These are phyloP conservation scores for Striga asiatica DNA, from an alignment of 257 asterid genomes.

Conservation along the genomic window DNA sequence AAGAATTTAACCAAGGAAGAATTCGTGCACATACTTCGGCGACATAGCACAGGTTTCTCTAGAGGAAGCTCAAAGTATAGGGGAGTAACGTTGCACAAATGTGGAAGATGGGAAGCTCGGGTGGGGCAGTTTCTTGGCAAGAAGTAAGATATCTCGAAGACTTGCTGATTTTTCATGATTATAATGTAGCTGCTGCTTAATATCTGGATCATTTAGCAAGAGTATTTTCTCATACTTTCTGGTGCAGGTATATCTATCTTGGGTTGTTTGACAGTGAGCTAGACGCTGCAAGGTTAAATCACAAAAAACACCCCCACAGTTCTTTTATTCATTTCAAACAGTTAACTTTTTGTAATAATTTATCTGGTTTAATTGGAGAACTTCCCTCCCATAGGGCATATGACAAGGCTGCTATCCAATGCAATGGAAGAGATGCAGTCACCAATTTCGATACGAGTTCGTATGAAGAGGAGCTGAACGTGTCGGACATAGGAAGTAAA, in stretches of 20 bases:
- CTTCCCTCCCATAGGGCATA: constrained; percentile 52
- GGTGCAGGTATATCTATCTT: constrained; percentile 84
- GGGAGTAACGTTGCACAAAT: constrained; percentile 92
- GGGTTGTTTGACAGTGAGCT: constrained; percentile 89
- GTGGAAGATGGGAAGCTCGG: constrained; percentile 99
- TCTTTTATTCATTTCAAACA: not conserved
- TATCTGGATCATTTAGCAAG: not conserved
- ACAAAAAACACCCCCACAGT: constrained; percentile 11
- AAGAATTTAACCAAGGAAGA: constrained; percentile 79
- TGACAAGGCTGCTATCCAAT: constrained; percentile 84
- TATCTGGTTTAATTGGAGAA: constrained; percentile 10
- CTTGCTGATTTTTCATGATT: not conserved
- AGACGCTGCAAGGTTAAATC: constrained; percentile 82
- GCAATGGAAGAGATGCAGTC: constrained; percentile 87
- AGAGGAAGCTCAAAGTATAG: constrained; percentile 92
- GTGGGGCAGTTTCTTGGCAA: constrained; percentile 99
- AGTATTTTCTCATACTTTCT: not conserved
- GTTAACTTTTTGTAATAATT: not conserved
- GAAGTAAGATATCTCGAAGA: constrained; percentile 42
- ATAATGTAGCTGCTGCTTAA: constrained; percentile 7
- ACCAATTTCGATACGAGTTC: constrained; percentile 71
- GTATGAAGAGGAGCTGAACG: constrained; percentile 48
- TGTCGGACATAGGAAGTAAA: constrained; percentile 43
- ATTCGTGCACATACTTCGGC: constrained; percentile 87
- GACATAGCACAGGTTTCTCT: constrained; percentile 87